Percentiles rank a stretch among this genome's conserved stretches.
Conservation (phyloP, 1,139 yeast genomes). For the Candida sojae region DNA sequence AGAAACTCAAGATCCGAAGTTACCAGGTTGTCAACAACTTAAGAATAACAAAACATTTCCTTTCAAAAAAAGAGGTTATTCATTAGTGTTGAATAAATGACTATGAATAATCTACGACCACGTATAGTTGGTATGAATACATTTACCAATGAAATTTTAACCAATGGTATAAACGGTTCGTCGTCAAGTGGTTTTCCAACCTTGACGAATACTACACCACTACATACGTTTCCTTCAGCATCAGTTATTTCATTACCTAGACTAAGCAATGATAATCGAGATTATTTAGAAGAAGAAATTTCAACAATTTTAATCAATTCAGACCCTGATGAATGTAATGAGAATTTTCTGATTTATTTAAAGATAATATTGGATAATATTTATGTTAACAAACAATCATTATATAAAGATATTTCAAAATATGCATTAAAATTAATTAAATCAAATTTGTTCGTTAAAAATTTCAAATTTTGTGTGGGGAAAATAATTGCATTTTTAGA, state of each 20-base stretch:
- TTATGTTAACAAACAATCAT: slow-evolving; percentile 15
- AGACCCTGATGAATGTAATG: slow-evolving; percentile 44
- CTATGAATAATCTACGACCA: slow-evolving; percentile 1
- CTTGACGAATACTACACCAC: not conserved
- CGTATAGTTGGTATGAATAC: not conserved
- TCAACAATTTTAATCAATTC: slow-evolving; percentile 33
- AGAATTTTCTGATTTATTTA: slow-evolving; percentile 36
- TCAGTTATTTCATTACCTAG: slow-evolving; percentile 2
- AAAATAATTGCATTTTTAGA: slow-evolving; percentile 39
- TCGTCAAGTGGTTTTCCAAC: not conserved
- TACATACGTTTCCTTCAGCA: slow-evolving; percentile 2
- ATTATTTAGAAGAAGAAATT: slow-evolving; percentile 20
- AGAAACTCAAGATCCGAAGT: too few species aligned
- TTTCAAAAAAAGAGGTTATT: too few species aligned
- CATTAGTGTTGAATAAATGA: not conserved
- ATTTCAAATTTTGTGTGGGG: slow-evolving; percentile 40
- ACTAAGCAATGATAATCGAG: not conserved
- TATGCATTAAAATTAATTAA: slow-evolving; percentile 38
- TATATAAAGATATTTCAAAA: slow-evolving; percentile 26
- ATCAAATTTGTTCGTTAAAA: slow-evolving; percentile 43
- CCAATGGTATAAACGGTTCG: not conserved
- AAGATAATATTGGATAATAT: slow-evolving; percentile 37
- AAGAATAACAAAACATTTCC: too few species aligned
- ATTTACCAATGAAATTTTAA: not conserved
- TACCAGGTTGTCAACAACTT: too few species aligned